Percentiles rank a stretch among this genome's conserved stretches.
These are phyloP conservation scores for Phaeolepiota aurea DNA, from an alignment of 768 basidiomycete species.

Conservation along the genomic window DNA sequence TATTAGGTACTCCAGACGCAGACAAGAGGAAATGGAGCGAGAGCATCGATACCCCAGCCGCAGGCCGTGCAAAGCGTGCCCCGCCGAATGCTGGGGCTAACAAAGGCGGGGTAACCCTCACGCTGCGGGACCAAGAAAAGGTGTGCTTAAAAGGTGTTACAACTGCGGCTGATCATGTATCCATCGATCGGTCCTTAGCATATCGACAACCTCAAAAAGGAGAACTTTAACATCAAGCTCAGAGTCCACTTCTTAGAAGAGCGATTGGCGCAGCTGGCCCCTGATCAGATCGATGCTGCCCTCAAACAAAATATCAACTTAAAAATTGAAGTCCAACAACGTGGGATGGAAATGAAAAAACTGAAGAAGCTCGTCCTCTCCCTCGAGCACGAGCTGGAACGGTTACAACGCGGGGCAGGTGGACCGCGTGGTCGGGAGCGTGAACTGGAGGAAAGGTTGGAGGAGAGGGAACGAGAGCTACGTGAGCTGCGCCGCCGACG, in stretches of 20 bases:
- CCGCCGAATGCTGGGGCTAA: slow-evolving; percentile 26
- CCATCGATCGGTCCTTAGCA: slow-evolving; percentile 42
- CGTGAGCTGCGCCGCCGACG: slow-evolving; percentile 53
- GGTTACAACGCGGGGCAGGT: slow-evolving; percentile 44
- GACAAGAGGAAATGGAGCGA: slow-evolving; percentile 37
- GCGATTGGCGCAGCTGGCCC: slow-evolving; percentile 79
- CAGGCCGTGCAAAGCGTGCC: slow-evolving; percentile 34
- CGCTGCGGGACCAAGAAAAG: slow-evolving; percentile 95
- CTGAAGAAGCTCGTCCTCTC: slow-evolving; percentile 83
- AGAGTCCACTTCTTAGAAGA: slow-evolving; percentile 95
- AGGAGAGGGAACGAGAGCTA: slow-evolving; percentile 65
- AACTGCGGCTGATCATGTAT: neutral
- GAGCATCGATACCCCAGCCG: slow-evolving; percentile 40
- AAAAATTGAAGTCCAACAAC: slow-evolving; percentile 87
- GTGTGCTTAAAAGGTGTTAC: slow-evolving; percentile 38
- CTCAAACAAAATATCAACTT: slow-evolving; percentile 90
- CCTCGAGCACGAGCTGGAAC: slow-evolving; percentile 72
- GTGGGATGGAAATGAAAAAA: slow-evolving; percentile 87
- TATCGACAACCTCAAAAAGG: slow-evolving; percentile 92
- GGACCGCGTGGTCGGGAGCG: slow-evolving; percentile 46
- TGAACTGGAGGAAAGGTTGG: slow-evolving; percentile 70
- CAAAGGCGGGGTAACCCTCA: slow-evolving; percentile 46
- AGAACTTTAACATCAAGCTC: slow-evolving; percentile 94
- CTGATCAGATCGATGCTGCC: slow-evolving; percentile 87
- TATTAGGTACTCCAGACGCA: slow-evolving; percentile 46